phyloP scores from a whole-genome alignment of 2,329 filamentous ascomycete species.

The Laburnicola sp. region DNA sequence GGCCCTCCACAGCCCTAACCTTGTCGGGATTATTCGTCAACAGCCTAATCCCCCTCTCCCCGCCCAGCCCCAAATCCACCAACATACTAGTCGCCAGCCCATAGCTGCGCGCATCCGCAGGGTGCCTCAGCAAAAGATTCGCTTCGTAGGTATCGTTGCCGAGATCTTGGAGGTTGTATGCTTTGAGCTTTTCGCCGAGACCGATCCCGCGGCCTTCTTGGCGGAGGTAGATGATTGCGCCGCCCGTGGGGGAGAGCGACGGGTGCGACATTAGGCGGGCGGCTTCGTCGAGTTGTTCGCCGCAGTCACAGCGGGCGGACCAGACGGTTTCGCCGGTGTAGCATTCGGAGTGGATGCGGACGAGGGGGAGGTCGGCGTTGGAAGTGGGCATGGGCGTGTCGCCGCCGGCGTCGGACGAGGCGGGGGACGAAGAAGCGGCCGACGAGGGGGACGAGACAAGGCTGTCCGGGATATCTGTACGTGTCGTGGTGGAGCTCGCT shows the following conservation, averaged over 20 bases:
- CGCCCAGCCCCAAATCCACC: conserved; percentile 74
- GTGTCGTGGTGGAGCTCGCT: too few relatives aligned
- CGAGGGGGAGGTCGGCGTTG: conserved; percentile 64
- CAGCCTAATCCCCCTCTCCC: conserved; percentile 72
- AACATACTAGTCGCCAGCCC: conserved; percentile 96
- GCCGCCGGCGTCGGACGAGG: conserved; percentile 31
- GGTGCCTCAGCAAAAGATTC: conserved; percentile 86
- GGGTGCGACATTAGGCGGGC: conserved; percentile 86
- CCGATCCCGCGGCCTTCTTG: conserved; percentile 97
- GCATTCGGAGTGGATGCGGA: conserved; percentile 96
- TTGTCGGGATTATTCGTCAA: conserved; percentile 98
- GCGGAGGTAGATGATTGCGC: conserved; percentile 92
- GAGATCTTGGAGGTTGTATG: conserved; percentile 95
- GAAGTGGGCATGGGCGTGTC: conserved; percentile 27
- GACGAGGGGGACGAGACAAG: conserved; percentile 24
- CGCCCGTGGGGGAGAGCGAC: conserved; percentile 63
- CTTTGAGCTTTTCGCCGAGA: conserved; percentile 92
- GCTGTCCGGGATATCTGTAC: conserved; percentile 16
- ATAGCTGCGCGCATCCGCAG: conserved; percentile 92
- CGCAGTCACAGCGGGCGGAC: conserved; percentile 97
- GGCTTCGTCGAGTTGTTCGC: conserved; percentile 95
- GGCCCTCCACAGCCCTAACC: conserved; percentile 89
- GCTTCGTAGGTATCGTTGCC: conserved; percentile 98
- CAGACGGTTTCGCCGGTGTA: conserved; percentile 98
- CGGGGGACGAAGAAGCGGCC: conserved; percentile 22